Evolutionary conservation across 1,139 yeast species (phyloP), one percentile per base, ranked within the genome.

Genomic region (Protomyces inouyei): DNA sequence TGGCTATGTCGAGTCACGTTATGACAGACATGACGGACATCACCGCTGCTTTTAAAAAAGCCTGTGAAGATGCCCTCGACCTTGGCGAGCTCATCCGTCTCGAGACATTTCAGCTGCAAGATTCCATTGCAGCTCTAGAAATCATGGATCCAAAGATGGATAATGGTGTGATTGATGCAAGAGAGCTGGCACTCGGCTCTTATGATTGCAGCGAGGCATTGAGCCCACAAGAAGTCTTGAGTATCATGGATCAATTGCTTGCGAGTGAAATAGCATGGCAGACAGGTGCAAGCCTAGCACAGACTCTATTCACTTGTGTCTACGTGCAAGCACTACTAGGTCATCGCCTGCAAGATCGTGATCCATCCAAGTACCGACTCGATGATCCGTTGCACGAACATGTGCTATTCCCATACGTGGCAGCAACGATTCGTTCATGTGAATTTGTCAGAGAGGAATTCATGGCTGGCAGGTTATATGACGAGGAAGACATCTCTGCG

Each of bases 121-220:
- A 66, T 48, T 51, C 67, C 1, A 64, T 66, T 38, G 61, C 61
- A 40, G 66, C 67, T 5, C 57, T 64, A 9, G 67, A 66, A 43
- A 66, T 66, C 28, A 66, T 66, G 67, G 67, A 66, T 35, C 64
- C 67, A 8, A 66, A 66, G 45, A 66, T 66, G 67, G 67, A 66
- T 46, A 64, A 54, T 35, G 66, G 67, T 5, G 43, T 66, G 21
- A 53, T 56, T n/a, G 60, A 64, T 46, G 23, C 36, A 9, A 38
- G 14, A 36, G 57, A 52, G 32, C 32, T 14, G n/a, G 46, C 14
- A 2, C 35, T 23, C 14, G 61, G 25, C 3, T 25, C 61, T 1
- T 55, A 43, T 36, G 61, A 60, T 32, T 45, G 51, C 38, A 40
- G 53, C 12, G 40, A 23, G n/a, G 18, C 52, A 23, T 16, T 57